Base-by-base conservation (phyloP, 2,329 filamentous ascomycete genomes). In the Orbilia blumenaviensis region DNA sequence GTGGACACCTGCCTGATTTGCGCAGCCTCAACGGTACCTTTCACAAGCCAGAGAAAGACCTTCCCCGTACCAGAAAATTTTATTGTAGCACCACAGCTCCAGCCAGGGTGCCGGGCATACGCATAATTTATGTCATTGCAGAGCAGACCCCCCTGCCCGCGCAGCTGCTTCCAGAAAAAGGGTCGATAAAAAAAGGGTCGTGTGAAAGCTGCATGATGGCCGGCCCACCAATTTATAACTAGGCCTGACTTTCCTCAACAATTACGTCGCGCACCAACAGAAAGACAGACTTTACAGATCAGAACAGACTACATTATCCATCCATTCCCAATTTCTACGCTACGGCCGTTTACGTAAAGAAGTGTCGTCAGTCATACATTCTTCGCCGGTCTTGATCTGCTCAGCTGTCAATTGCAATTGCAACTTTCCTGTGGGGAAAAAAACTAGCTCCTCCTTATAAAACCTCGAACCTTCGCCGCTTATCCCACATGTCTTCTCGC, bases 21-120 rank as follows among this genome's bases (percentile, higher is more conserved):
- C 66, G 66, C 66, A 71, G 66, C 66, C 66, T 62, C 66, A 71
- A 71, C 66, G 36, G 52, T 71, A 44, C 67, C 67, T 72, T 71
- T 72, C 67, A 72, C 67, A 66, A 72, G 67, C 67, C 67, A 72
- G 44, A 52, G 21, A 36, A 21, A 34, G 6, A 16, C 29, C 50
- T 56, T 36, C 32, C 32, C 50, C 50, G 50, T 56, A 36, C 50
- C 41, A 61, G 34, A 61, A 61, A 61, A 61, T 42, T 44, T 36
- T 21, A 56, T 16, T 61, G 56, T 34, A 32, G 41, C 41, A 61
- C 56, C 18, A 27, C 29, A 60, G 38, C 25, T 32, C 2, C 12
- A 10, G 54, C 54, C 54, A 60, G 34, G 34, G 25, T 60, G 34
- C 54, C 54, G 54, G 36, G 23, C 67, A 58, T 50, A 66, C 63